Conservation (phyloP, 1,284 basidiomycete species). For the Sphaerobolus stellatus region DNA sequence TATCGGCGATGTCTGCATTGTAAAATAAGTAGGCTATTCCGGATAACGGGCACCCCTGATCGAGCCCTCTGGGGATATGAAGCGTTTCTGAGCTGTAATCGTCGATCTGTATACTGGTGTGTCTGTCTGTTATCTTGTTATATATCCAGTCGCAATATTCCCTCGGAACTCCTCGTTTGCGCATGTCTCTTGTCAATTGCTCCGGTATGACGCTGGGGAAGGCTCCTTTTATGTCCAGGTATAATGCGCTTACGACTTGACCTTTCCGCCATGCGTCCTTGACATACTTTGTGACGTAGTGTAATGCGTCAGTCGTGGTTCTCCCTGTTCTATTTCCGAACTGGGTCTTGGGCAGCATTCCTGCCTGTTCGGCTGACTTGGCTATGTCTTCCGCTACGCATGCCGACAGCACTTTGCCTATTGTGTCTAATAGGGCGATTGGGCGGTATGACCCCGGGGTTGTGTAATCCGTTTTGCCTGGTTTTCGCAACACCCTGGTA, state of each 20-base stretch:
- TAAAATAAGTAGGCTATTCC: slow-evolving; percentile 9
- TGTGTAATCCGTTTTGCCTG: slow-evolving; percentile 14
- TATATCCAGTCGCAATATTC: background rate
- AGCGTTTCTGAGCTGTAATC: background rate
- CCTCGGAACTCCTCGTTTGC: background rate
- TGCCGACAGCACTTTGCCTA: slow-evolving; percentile 15
- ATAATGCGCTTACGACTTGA: slow-evolving; percentile 2
- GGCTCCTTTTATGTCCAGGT: slow-evolving; percentile 10
- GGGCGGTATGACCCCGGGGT: slow-evolving; percentile 14
- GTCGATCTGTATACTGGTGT: slow-evolving; percentile 2
- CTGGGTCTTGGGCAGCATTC: slow-evolving; percentile 8
- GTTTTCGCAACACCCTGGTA: slow-evolving; percentile 14
- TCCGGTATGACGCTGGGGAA: slow-evolving; percentile 8
- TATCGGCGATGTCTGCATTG: slow-evolving; percentile 8
- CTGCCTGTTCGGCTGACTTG: background rate
- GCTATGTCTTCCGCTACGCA: slow-evolving; percentile 7
- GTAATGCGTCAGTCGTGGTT: slow-evolving; percentile 14
- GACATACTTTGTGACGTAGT: background rate
- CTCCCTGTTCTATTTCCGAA: slow-evolving; percentile 12
- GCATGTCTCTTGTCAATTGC: slow-evolving; percentile 2
- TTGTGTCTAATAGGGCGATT: slow-evolving; percentile 14
- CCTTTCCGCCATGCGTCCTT: slow-evolving; percentile 7
- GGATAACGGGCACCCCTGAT: slow-evolving; percentile 14
- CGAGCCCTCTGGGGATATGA: background rate
- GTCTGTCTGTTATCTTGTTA: background rate